Base-by-base conservation (phyloP, 768 basidiomycete genomes). In the Tephrocybe sp. region DNA sequence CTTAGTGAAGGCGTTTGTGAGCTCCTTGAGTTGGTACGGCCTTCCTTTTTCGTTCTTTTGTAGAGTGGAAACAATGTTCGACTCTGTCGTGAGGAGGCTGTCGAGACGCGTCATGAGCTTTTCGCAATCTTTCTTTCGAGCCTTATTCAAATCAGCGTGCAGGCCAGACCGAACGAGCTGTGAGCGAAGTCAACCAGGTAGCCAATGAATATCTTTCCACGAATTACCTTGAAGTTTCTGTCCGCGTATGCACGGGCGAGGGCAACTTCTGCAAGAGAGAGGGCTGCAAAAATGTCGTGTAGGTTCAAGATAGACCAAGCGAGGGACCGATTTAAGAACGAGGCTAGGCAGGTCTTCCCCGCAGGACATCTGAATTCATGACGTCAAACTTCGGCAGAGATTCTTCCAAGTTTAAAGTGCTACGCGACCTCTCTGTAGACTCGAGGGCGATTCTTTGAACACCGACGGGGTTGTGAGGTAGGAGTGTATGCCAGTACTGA, bases 1-100 rank as follows among this genome's bases (percentile, higher is more conserved):
- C 50, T 54, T 54, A 4, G 53, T 54, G 36, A 59, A 54, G 8
- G 55, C 57, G 4, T 47, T 55, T 30, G 53, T 30, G 38, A 57
- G 49, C 33, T 57, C 55, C 24, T 54, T 57, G 9, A 54, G 41
- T 25, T 42, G 52, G 12, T 54, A 48, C 6, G 50, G 45, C 30
- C 29, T 51, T 15, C 50, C 49, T 24, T 30, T 6, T 25, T 52
- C 43, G 42, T 52, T 52, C 10, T 10, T 42, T 18, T 52, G 50
- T 9, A 56, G 55, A 22, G 21, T 46, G 15, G 42, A 45, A 12
- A 52, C 21, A 30, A 56, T 41, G 11, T 45, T 42, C 3, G 54
- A 44, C 38, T 47, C 45, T 13, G 40, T 42, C 6, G 37, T 48
- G 16, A 39, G 25, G 13, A 52, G 40, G 3, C 13, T 38, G 6